Conservation (phyloP, 2,329 filamentous ascomycete genomes). For the Neophaeococcomyces mojaviensis region DNA sequence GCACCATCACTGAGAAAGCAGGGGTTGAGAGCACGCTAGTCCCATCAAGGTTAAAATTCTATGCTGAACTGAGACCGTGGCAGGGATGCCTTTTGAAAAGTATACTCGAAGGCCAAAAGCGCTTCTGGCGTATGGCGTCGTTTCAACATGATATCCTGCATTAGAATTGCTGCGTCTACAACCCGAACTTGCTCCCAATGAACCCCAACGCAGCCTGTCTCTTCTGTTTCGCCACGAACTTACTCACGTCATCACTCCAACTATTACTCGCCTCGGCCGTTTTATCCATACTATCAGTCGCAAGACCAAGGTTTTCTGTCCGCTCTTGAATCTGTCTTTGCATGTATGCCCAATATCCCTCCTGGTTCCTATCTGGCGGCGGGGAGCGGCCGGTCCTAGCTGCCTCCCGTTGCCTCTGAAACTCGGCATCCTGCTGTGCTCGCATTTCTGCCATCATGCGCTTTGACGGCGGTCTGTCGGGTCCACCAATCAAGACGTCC, state of each 20-base stretch:
- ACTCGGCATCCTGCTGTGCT: slow-evolving; percentile 57
- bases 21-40: too few species aligned
- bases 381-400: slow-evolving; percentile 31
- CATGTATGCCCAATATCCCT: slow-evolving; percentile 71
- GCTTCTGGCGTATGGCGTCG: too few species aligned
- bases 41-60: too few species aligned
- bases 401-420: slow-evolving; percentile 30
- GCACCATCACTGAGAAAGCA: too few species aligned
- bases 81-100: too few species aligned
- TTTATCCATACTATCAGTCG: slow-evolving; percentile 77
- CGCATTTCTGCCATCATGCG: slow-evolving; percentile 75
- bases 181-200: slow-evolving; percentile 37
- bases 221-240: slow-evolving; percentile 83
- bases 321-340: slow-evolving; percentile 80
- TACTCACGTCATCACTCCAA: slow-evolving; percentile 82
- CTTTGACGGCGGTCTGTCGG: slow-evolving; percentile 80
- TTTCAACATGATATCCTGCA: too few species aligned
- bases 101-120: too few species aligned
- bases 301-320: slow-evolving; percentile 75
- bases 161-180: too few species aligned
- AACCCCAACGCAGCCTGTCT: slow-evolving; percentile 67
- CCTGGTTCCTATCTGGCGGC: slow-evolving; percentile 35
- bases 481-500: slow-evolving; percentile 81
- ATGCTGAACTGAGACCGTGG: too few species aligned
- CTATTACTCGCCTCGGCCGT: slow-evolving; percentile 72